Conservation (phyloP, 768 basidiomycete genomes). For the Leucocoprinus birnbaumii region DNA sequence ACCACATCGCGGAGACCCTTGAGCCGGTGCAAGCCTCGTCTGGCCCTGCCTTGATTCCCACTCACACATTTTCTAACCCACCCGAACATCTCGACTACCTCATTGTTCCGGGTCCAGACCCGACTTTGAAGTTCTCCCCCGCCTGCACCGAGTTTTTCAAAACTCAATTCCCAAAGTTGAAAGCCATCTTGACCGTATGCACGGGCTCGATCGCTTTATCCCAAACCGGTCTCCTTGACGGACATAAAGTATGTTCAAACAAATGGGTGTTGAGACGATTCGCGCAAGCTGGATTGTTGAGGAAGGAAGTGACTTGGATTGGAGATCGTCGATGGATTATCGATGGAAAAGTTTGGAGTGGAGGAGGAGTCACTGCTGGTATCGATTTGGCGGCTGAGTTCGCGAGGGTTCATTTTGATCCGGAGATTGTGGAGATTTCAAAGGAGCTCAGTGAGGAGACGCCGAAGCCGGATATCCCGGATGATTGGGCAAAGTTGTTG, state of each 20-base stretch:
- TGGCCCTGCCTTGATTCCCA: slow-evolving; percentile 18
- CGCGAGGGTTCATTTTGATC: slow-evolving; percentile 21
- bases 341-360: slow-evolving; percentile 27
- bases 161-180: slow-evolving; percentile 15
- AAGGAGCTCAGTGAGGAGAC: slow-evolving; percentile 21
- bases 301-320: slow-evolving; percentile 26
- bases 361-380: slow-evolving; percentile 23
- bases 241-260: slow-evolving; percentile 21
- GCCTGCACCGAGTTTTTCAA: slow-evolving; percentile 17
- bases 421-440: slow-evolving; percentile 17
- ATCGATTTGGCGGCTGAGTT: slow-evolving; percentile 27
- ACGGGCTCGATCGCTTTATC: slow-evolving; percentile 21
- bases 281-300: slow-evolving; percentile 11
- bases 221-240: slow-evolving; percentile 22
- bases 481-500: slow-evolving; percentile 21
- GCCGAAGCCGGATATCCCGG: slow-evolving; percentile 24
- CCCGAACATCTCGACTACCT: slow-evolving; percentile 22
- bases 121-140: slow-evolving; percentile 10
- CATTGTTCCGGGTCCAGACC: slow-evolving; percentile 22
- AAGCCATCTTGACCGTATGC: slow-evolving; percentile 22
- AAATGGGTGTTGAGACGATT: slow-evolving; percentile 16
- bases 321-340: slow-evolving; percentile 23
- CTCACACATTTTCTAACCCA: slow-evolving; percentile 18
- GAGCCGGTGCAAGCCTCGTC: slow-evolving; percentile 16
- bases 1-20: slow-evolving; percentile 18